Percentiles rank a stretch among this genome's conserved stretches.
Conservation (phyloP, 768 basidiomycete species). For the Termitomyces eurrhizus region DNA sequence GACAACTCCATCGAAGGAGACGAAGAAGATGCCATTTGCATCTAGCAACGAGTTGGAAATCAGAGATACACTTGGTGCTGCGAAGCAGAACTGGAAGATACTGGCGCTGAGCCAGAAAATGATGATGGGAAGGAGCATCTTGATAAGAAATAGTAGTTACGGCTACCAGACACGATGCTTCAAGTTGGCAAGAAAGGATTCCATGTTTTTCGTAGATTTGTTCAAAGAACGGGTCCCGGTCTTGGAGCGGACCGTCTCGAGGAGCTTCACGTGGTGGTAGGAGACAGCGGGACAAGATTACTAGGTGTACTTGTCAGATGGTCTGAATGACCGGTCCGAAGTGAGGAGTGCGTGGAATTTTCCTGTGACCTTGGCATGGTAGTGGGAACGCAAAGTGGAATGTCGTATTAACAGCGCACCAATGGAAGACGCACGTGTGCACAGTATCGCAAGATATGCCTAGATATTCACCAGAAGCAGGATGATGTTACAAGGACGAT, state of each 20-base stretch:
- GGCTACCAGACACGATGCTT: neutral
- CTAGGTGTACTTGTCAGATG: conserved; percentile 8
- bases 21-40: conserved; percentile 37
- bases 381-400: neutral
- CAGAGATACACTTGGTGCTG: conserved; percentile 38
- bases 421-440: neutral
- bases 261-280: conserved; percentile 1
- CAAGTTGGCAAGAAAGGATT: neutral
- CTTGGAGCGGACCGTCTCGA: conserved; percentile 8
- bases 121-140: conserved; percentile 10
- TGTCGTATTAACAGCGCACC: neutral
- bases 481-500: neutral
- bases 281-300: neutral
- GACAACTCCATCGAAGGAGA: conserved; percentile 46
- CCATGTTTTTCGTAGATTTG: neutral
- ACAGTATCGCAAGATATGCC: neutral
- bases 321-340: conserved; percentile 3
- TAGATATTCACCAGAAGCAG: neutral
- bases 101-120: conserved; percentile 8
- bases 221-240: conserved; percentile 1
- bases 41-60: conserved; percentile 36
- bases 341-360: neutral
- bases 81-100: conserved; percentile 16
- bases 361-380: neutral
- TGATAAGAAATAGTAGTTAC: neutral